Evolutionary conservation across 2,329 filamentous ascomycete species (phyloP), one percentile per base, ranked within the genome.

Genomic region (Karstenula rhodostoma): DNA sequence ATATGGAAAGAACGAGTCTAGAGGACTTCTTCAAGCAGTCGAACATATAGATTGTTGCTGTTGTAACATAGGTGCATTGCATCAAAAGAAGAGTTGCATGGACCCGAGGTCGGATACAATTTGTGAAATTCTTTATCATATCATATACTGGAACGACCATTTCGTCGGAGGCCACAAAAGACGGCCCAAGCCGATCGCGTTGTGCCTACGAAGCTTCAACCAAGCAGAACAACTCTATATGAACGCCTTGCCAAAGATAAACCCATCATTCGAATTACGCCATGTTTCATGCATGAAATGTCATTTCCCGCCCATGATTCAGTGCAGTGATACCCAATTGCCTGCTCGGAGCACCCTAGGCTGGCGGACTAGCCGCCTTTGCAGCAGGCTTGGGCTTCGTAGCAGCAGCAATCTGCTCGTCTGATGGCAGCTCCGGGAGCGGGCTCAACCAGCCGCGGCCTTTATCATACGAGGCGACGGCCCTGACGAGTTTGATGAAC

Each of bases 401-500:
- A 23, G 64, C 61, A 2, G 67, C 61, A 23, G 59, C 65, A 27
- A 76, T 72, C 37, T 67, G 65, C 53, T 74, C 70, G 9, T 75
- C 69, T 1, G 69, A 67, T 4, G 74, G 74, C 68, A 76, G 69
- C 55, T 72, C 61, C 22, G 69, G 63, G 40, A 76, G 56, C 2
- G 74, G 74, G 12, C 67, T 72, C 6, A 77, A 62, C 70, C 70
- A 72, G 33, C 66, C 68, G 23, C 70, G 66, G 22, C 60, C 56
- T 49, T 69, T 73, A 50, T 77, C 73, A 44, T 73, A 77, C 52
- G 63, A 71, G 4, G 72, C 70, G 2, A 78, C 73, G 1, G 69
- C 68, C 67, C 80, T 82, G 62, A 83, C 81, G 29, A 82, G 66
- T n/a, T 67, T 68, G 54, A 82, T 83, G 62, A 83, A 83, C 4